phyloP scores from a whole-genome alignment of 1,139 yeast species.

The Geotrichum candidum region DNA sequence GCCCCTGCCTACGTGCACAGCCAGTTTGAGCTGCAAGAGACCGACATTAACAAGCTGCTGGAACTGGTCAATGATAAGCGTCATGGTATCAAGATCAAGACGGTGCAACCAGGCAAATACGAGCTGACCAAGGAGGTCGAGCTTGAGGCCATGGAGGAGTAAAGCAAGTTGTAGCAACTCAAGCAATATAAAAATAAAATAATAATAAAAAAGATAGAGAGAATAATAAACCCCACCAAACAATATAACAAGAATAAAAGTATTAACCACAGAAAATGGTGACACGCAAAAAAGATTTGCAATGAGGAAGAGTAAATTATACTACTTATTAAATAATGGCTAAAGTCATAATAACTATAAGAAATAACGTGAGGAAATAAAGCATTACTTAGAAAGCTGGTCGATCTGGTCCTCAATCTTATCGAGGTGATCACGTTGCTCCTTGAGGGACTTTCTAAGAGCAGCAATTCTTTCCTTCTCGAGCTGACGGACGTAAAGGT shows the following conservation, averaged over 20 bases:
- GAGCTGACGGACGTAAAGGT: constrained; percentile 53
- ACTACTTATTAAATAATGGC: neutral
- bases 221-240: neutral
- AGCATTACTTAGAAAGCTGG: constrained; percentile 7
- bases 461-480: constrained; percentile 58
- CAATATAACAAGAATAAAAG: neutral
- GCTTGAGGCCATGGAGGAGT: constrained; percentile 13
- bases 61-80: constrained; percentile 24
- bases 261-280: neutral
- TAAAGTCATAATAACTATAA: neutral
- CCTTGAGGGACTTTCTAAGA: constrained; percentile 40
- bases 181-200: neutral
- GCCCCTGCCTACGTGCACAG: constrained; percentile 88
- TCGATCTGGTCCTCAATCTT: constrained; percentile 26
- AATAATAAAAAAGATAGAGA: neutral
- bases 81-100: constrained; percentile 29
- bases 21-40: constrained; percentile 36
- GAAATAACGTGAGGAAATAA: neutral
- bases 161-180: neutral
- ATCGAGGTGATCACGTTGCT: constrained; percentile 43
- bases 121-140: constrained; percentile 9
- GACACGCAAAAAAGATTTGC: neutral
- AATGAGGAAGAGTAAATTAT: neutral
- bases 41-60: constrained; percentile 27
- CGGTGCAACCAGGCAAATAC: constrained; percentile 27